Conservation (phyloP, 768 basidiomycete genomes). For the Gymnopilus dilepis region DNA sequence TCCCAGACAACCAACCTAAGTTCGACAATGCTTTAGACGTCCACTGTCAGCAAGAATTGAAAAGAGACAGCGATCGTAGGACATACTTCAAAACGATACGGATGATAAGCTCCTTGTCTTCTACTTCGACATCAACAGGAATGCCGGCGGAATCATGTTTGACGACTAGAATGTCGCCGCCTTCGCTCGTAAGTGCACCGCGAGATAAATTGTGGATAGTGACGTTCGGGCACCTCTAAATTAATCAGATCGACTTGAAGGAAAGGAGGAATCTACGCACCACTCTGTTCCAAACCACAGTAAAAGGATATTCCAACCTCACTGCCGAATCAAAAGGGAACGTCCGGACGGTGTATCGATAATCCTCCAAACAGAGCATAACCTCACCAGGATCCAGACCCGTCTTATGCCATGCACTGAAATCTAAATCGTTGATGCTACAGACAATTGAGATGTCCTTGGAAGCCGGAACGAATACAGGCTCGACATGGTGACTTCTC, state of each 20-base stretch:
- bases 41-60: too few relatives aligned
- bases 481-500: too few relatives aligned
- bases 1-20: too few relatives aligned
- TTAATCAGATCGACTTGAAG: background rate
- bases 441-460: too few relatives aligned
- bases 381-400: background rate
- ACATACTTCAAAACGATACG: background rate
- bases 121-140: background rate
- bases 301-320: background rate
- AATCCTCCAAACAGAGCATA: background rate
- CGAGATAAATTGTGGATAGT: background rate
- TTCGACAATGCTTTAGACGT: too few relatives aligned
- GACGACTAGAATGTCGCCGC: background rate
- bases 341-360: background rate
- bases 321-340: background rate
- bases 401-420: background rate
- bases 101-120: background rate
- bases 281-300: background rate
- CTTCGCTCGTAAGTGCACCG: background rate
- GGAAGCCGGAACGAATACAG: too few relatives aligned
- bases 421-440: background rate
- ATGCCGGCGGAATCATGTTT: background rate
- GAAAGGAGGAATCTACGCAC: background rate
- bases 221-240: too few relatives aligned
- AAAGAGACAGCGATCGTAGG: background rate